Evolutionary conservation across 306 rosid genomes (phyloP).

Genomic region (Senna tora): DNA sequence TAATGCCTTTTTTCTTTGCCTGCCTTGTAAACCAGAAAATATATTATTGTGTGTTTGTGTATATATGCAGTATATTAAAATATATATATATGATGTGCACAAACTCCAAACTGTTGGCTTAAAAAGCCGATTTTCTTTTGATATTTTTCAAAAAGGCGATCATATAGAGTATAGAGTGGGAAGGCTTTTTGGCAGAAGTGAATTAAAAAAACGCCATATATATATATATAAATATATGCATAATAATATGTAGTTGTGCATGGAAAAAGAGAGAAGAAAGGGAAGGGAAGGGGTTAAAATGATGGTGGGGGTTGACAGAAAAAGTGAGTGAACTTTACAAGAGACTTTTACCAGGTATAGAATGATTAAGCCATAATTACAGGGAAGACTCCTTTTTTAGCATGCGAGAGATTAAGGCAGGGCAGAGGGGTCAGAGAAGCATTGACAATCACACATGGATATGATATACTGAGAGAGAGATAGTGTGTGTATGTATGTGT

Average conservation of each 20-base stretch:
- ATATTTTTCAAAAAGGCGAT: conserved; percentile 12
- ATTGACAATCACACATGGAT: background rate
- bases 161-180: conserved; percentile 23
- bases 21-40: conserved; percentile 51
- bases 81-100: conserved; percentile 46
- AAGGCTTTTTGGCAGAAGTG: conserved; percentile 35
- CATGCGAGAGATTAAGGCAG: conserved; percentile 44
- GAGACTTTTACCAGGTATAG: conserved; percentile 42
- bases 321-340: conserved; percentile 65
- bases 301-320: conserved; percentile 37
- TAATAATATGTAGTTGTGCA: background rate
- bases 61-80: conserved; percentile 6
- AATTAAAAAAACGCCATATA: conserved; percentile 23
- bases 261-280: background rate
- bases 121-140: conserved; percentile 34
- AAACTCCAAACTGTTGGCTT: conserved; percentile 56
- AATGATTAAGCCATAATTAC: conserved; percentile 81
- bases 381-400: conserved; percentile 38
- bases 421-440: conserved; percentile 24
- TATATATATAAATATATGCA: too few species aligned
- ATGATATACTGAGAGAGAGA: background rate
- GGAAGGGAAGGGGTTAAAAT: conserved; percentile 36
- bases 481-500: background rate
- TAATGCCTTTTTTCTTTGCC: conserved; percentile 26
- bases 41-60: conserved; percentile 34